These are phyloP conservation scores for Forsythia viridissima DNA, from an alignment of 257 asterid species.

Conservation along the genomic window DNA sequence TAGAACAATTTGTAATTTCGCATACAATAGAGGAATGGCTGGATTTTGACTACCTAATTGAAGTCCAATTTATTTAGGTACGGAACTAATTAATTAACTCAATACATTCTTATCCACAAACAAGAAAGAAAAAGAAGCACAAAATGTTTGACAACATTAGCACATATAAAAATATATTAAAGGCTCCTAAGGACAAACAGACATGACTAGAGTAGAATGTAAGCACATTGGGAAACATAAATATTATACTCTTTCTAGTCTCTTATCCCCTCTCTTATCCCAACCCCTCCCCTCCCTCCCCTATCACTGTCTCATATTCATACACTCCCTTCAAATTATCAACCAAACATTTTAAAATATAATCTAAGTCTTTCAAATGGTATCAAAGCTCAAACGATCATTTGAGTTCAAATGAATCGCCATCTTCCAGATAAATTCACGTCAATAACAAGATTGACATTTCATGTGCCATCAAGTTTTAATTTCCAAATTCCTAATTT, in stretches of 20 bases:
- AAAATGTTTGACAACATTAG: conserved; percentile 21
- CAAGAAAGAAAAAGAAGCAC: background rate
- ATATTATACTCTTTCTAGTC: background rate
- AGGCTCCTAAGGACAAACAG: conserved; percentile 26
- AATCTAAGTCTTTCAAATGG: too few species aligned
- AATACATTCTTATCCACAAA: conserved; percentile 13
- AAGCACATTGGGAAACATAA: conserved; percentile 40
- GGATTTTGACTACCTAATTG: too few species aligned
- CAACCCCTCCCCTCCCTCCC: background rate
- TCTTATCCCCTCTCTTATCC: background rate
- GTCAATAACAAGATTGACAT: too few species aligned
- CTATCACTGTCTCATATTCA: background rate
- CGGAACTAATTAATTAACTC: background rate
- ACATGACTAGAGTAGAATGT: conserved; percentile 40
- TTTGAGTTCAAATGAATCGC: too few species aligned
- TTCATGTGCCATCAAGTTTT: too few species aligned
- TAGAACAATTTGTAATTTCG: too few species aligned
- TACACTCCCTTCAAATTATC: background rate
- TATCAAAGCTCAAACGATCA: too few species aligned
- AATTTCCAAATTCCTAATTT: too few species aligned
- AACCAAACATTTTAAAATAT: too few species aligned
- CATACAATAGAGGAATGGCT: too few species aligned
- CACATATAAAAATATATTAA: background rate
- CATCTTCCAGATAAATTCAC: too few species aligned
- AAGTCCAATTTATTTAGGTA: too few species aligned